These are phyloP conservation scores for Quercus aquifolioides DNA, from an alignment of 306 rosid species.

Conservation along the genomic window DNA sequence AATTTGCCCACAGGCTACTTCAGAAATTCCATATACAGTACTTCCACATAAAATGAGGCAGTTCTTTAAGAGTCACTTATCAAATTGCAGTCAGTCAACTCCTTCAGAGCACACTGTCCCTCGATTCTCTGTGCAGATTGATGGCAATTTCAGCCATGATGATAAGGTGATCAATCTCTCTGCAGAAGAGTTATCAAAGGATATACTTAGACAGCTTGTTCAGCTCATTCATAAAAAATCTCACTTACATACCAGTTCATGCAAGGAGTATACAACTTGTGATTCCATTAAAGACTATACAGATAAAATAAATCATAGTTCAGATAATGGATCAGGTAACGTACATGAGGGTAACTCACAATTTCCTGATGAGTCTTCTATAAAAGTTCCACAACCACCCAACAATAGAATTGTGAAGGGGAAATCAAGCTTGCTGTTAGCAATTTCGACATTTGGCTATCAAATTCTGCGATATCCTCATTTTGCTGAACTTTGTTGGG, in stretches of 20 bases:
- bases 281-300: slow-evolving; percentile 26
- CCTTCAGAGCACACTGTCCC: slow-evolving; percentile 59
- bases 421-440: slow-evolving; percentile 64
- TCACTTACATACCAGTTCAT: slow-evolving; percentile 38
- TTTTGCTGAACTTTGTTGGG: slow-evolving; percentile 97
- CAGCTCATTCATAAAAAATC: slow-evolving; percentile 72
- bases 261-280: slow-evolving; percentile 22
- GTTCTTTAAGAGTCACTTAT: slow-evolving; percentile 58
- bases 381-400: slow-evolving; percentile 46
- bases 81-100: slow-evolving; percentile 42
- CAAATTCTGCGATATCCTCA: slow-evolving; percentile 90
- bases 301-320: slow-evolving; percentile 21
- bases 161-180: slow-evolving; percentile 54
- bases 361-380: slow-evolving; percentile 34
- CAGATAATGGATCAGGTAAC: slow-evolving; percentile 31
- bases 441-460: slow-evolving; percentile 84
- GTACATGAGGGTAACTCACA: slow-evolving; percentile 27
- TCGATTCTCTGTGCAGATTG: slow-evolving; percentile 61
- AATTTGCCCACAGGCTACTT: slow-evolving; percentile 66
- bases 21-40: slow-evolving; percentile 60
- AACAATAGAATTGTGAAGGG: slow-evolving; percentile 55
- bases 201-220: slow-evolving; percentile 58
- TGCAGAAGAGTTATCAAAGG: slow-evolving; percentile 61
- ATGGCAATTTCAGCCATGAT: slow-evolving; percentile 55
- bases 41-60: slow-evolving; percentile 65